These are phyloP conservation scores for Pythium rishiriense DNA, from an alignment of 352 stramenopile genomes.

Conservation along the genomic window DNA sequence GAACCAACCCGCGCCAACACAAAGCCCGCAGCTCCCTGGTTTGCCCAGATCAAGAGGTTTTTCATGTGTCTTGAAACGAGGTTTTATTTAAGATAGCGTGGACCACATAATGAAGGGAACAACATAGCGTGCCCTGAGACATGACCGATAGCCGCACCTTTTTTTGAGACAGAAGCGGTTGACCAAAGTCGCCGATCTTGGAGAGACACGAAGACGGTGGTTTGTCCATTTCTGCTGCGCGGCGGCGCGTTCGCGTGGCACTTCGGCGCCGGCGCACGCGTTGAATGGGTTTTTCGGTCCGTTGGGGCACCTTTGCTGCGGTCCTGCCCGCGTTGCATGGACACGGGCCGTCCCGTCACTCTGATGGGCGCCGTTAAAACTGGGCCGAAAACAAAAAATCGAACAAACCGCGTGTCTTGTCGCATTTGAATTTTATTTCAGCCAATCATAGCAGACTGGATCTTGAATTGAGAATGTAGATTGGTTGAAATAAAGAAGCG, in stretches of 20 bases:
- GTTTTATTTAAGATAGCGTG: slow-evolving; percentile 14
- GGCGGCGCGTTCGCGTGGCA: neutral
- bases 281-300: neutral
- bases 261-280: neutral
- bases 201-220: neutral
- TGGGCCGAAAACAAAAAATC: slow-evolving; percentile 13
- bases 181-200: slow-evolving; percentile 4
- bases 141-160: neutral
- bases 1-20: slow-evolving; percentile 22
- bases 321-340: slow-evolving; percentile 5
- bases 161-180: slow-evolving; percentile 11
- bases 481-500: slow-evolving; percentile 12
- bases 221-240: slow-evolving; percentile 1
- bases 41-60: slow-evolving; percentile 9
- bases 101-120: neutral
- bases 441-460: slow-evolving; percentile 10
- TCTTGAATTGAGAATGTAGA: neutral
- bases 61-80: neutral
- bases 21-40: slow-evolving; percentile 16
- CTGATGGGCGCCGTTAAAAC: slow-evolving; percentile 20
- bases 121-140: slow-evolving; percentile 1
- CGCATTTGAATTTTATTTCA: slow-evolving; percentile 3
- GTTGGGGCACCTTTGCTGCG: neutral
- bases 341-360: neutral
- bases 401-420: slow-evolving; percentile 12